Conservation (phyloP, 1,284 basidiomycete genomes). For the Puccinia coronata region DNA sequence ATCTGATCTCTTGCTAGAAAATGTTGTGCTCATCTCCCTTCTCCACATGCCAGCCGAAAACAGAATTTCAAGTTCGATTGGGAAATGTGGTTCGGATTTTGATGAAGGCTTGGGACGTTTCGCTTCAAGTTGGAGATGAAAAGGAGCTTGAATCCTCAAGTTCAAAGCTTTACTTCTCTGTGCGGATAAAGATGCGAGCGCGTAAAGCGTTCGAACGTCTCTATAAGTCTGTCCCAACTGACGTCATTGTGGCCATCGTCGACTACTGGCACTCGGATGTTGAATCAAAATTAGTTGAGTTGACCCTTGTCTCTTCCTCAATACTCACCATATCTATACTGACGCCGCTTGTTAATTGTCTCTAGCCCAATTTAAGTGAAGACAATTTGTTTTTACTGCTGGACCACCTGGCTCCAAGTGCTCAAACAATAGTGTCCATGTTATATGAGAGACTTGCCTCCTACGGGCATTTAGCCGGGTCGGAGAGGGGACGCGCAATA, state of each 20-base stretch:
- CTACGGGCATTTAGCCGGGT: conserved; percentile 52
- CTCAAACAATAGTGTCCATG: conserved; percentile 85
- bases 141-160: conserved; percentile 66
- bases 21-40: conserved; percentile 10
- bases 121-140: conserved; percentile 49
- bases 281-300: conserved; percentile 41
- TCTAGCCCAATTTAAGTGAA: conserved; percentile 56
- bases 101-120: conserved; percentile 54
- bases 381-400: conserved; percentile 72
- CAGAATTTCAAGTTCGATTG: conserved; percentile 47
- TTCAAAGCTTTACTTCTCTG: conserved; percentile 64
- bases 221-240: conserved; percentile 75
- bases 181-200: conserved; percentile 68
- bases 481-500: conserved; percentile 50
- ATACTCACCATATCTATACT: background rate
- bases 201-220: conserved; percentile 79
- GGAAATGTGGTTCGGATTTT: conserved; percentile 53
- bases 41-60: conserved; percentile 50
- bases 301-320: background rate
- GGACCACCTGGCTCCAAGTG: conserved; percentile 77
- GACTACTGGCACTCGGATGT: conserved; percentile 68
- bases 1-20: background rate
- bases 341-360: conserved; percentile 29
- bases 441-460: conserved; percentile 76
- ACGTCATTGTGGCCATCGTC: conserved; percentile 78